A percentile compares a stretch with the other conserved stretches of the same genome.
These are phyloP conservation scores for Apiospora phragmitis DNA, from an alignment of 2,329 filamentous ascomycete genomes.

Conservation along the genomic window DNA sequence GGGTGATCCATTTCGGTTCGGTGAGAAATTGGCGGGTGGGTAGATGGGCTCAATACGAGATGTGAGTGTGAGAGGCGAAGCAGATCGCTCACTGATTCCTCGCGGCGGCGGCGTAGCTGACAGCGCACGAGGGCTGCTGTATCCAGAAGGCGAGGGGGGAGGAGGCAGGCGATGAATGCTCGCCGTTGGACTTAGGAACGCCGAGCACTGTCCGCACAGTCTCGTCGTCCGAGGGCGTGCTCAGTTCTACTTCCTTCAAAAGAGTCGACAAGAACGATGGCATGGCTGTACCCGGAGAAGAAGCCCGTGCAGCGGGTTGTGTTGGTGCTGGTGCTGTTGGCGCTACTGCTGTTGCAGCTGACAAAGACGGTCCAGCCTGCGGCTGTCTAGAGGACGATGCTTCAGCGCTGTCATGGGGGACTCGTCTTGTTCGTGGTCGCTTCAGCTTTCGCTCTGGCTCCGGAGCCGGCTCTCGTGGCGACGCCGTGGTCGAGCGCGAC, in stretches of 20 bases:
- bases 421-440: conserved; percentile 76
- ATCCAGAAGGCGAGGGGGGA: conserved; percentile 66
- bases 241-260: conserved; percentile 81
- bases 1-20: conserved; percentile 25
- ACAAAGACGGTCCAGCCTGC: conserved; percentile 10
- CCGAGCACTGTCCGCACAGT: conserved; percentile 41
- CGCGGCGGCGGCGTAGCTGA: conserved; percentile 71
- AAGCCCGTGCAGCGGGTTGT: not conserved
- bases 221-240: conserved; percentile 59
- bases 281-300: conserved; percentile 31
- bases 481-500: conserved; percentile 66
- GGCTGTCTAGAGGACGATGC: conserved; percentile 44
- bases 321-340: conserved; percentile 9
- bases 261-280: conserved; percentile 86
- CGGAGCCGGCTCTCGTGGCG: conserved; percentile 66
- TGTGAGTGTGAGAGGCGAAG: conserved; percentile 66
- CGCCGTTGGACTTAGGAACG: conserved; percentile 30
- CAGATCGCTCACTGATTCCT: conserved; percentile 59
- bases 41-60: conserved; percentile 73
- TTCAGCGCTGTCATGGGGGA: conserved; percentile 46
- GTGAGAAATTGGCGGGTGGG: conserved; percentile 62
- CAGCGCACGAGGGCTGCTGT: conserved; percentile 66
- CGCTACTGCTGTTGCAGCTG: conserved; percentile 16
- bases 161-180: conserved; percentile 63
- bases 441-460: conserved; percentile 84